Evolutionary conservation across 805 yeast species (phyloP).

Genomic region (Zygotorulaspora danielsina): DNA sequence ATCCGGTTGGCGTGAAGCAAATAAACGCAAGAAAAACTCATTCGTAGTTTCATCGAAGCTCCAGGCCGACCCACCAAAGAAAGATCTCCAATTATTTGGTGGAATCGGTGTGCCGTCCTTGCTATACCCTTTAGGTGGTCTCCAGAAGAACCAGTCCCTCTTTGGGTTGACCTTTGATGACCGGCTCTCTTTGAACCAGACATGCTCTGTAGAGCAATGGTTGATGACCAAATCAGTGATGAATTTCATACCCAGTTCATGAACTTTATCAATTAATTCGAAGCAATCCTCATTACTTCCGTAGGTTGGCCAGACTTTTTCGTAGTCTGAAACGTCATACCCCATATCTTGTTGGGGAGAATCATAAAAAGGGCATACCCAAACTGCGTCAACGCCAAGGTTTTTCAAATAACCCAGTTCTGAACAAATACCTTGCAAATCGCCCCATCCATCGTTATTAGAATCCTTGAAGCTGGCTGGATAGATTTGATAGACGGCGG

Average conservation of each 20-base stretch:
- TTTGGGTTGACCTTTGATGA: constrained; percentile 49
- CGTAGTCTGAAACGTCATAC: constrained; percentile 54
- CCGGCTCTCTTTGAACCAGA: constrained; percentile 55
- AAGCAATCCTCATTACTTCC: constrained; percentile 54
- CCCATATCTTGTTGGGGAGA: constrained; percentile 64
- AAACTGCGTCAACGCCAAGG: constrained; percentile 48
- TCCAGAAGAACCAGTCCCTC: constrained; percentile 62
- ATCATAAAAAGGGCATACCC: constrained; percentile 57
- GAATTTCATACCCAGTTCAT: constrained; percentile 48
- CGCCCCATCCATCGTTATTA: constrained; percentile 57
- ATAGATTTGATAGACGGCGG: constrained; percentile 54
- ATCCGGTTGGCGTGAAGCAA: constrained; percentile 55
- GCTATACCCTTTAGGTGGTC: constrained; percentile 44
- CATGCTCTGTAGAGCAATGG: constrained; percentile 53
- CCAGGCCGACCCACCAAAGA: constrained; percentile 56
- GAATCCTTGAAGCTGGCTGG: constrained; percentile 59
- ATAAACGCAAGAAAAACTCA: constrained; percentile 53
- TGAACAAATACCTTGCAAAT: constrained; percentile 49
- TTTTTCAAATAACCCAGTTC: constrained; percentile 48
- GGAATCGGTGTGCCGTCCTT: constrained; percentile 48
- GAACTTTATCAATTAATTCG: constrained; percentile 43
- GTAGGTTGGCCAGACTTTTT: constrained; percentile 49
- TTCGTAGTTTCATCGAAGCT: constrained; percentile 48
- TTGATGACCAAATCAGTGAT: constrained; percentile 55
- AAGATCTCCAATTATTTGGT: constrained; percentile 54